Evolutionary conservation across 2,329 filamentous ascomycete genomes (phyloP).

Genomic region (Phyllosticta citriasiana): DNA sequence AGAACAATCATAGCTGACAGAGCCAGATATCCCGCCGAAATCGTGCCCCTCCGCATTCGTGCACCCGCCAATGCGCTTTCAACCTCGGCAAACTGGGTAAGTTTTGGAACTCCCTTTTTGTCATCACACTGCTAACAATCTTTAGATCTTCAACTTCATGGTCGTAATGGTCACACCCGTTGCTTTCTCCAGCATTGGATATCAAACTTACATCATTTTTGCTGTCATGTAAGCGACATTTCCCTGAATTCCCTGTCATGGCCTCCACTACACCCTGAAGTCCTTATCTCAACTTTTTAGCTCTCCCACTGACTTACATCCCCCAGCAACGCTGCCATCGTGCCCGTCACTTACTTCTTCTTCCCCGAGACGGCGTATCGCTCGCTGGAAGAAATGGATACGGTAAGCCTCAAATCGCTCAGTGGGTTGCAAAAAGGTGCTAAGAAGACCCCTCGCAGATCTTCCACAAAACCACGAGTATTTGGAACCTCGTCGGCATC

Average conservation of each 20-base stretch:
- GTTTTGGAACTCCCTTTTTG: conserved; percentile 39
- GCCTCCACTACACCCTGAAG: too few relatives aligned
- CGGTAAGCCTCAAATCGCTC: conserved; percentile 14
- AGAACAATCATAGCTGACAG: conserved; percentile 11
- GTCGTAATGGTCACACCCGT: conserved; percentile 58
- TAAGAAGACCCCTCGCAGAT: conserved; percentile 26
- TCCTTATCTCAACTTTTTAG: too few relatives aligned
- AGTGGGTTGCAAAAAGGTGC: too few relatives aligned
- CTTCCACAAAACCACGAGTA: conserved; percentile 45
- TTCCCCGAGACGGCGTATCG: conserved; percentile 50
- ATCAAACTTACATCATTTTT: conserved; percentile 48
- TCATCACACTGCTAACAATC: neutral
- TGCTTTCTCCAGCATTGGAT: conserved; percentile 46
- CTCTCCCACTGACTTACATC: neutral
- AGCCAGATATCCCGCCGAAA: conserved; percentile 51
- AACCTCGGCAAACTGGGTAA: conserved; percentile 73
- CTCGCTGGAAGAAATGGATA: conserved; percentile 57
- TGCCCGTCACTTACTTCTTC: conserved; percentile 50
- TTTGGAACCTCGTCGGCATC: conserved; percentile 41
- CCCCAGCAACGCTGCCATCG: conserved; percentile 40
- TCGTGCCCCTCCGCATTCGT: conserved; percentile 80
- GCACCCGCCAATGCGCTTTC: conserved; percentile 79
- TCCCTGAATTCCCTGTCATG: too few relatives aligned
- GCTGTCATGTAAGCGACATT: conserved; percentile 43
- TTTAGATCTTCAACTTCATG: conserved; percentile 39